These are phyloP conservation scores for Ramalina peruviana DNA, from an alignment of 495 filamentous ascomycete genomes.

Conservation along the genomic window DNA sequence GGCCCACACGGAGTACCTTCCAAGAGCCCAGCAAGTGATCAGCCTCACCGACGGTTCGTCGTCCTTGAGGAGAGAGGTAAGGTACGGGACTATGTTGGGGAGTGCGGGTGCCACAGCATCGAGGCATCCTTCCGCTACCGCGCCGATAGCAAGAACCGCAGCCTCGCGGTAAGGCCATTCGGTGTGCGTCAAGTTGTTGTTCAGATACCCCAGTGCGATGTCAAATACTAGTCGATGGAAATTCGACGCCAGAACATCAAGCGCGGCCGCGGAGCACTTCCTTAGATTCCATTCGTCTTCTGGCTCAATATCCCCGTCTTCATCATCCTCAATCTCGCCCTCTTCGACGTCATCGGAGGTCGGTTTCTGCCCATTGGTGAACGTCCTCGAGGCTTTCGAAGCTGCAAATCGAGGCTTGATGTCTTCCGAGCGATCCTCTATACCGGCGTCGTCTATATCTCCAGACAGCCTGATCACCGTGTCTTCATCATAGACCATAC, in stretches of 20 bases:
- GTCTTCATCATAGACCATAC: constrained; percentile 94
- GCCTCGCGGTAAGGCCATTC: constrained; percentile 93
- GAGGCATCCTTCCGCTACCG: constrained; percentile 91
- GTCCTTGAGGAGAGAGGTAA: constrained; percentile 77
- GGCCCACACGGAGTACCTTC: constrained; percentile 89
- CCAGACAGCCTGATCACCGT: constrained; percentile 74
- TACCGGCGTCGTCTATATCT: constrained; percentile 78
- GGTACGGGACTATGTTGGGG: constrained; percentile 77
- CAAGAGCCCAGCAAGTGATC: constrained; percentile 96
- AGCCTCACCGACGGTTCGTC: constrained; percentile 83
- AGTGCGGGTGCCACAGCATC: constrained; percentile 80
- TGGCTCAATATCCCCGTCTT: constrained; percentile 66
- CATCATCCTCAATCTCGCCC: constrained; percentile 70
- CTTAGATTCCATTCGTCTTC: constrained; percentile 93
- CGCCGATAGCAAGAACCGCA: constrained; percentile 85
- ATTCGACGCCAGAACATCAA: constrained; percentile 85
- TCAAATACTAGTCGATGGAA: constrained; percentile 83
- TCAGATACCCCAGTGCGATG: constrained; percentile 81
- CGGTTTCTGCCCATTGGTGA: constrained; percentile 32
- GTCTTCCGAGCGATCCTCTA: constrained; percentile 81
- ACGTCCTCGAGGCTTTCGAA: constrained; percentile 40
- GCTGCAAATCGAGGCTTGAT: constrained; percentile 90
- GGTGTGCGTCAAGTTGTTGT: constrained; percentile 70
- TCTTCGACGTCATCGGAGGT: constrained; percentile 68
- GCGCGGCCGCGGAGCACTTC: constrained; percentile 92